Conservation (phyloP, 2,329 filamentous ascomycete species). For the Microdochium paspali region DNA sequence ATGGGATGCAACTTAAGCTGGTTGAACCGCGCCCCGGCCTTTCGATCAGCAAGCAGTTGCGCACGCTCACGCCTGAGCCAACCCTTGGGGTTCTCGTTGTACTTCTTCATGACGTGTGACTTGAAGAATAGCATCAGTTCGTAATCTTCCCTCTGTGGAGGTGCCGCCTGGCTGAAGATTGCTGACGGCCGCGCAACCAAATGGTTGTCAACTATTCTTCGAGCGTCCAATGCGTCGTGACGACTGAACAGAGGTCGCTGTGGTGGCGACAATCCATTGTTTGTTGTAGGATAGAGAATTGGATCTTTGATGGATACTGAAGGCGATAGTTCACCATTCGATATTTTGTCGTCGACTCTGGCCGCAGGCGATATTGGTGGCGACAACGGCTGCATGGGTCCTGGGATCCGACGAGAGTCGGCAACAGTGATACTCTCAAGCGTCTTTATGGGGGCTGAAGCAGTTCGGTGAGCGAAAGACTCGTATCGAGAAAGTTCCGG, state of each 20-base stretch:
- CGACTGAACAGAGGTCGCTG: constrained; percentile 41
- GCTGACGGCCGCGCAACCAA: constrained; percentile 31
- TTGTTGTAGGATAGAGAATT: constrained; percentile 45
- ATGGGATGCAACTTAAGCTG: constrained; percentile 25
- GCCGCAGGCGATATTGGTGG: constrained; percentile 48
- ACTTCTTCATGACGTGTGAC: constrained; percentile 40
- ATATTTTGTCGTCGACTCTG: constrained; percentile 22
- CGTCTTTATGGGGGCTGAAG: constrained; percentile 7
- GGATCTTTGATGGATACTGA: constrained; percentile 37
- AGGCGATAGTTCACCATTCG: constrained; percentile 15
- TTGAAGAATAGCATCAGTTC: constrained; percentile 41
- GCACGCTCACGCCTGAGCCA: constrained; percentile 44
- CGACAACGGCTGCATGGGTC: constrained; percentile 37
- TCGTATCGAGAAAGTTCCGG: constrained; percentile 45
- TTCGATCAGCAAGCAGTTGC: constrained; percentile 36
- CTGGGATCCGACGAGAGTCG: constrained; percentile 19
- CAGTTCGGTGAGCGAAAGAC: constrained; percentile 32
- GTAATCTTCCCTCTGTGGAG: constrained; percentile 44
- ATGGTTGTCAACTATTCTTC: constrained; percentile 40
- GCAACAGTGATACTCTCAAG: constrained; percentile 12
- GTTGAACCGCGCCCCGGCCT: constrained; percentile 28
- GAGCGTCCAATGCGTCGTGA: constrained; percentile 28
- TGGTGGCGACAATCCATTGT: constrained; percentile 27
- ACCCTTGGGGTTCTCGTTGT: constrained; percentile 27
- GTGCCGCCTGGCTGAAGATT: constrained; percentile 32